A percentile compares a stretch with the other conserved stretches of the same genome.
phyloP scores from a whole-genome alignment of 192 early-diverging fungal genomes.

The Diversispora eburnea region DNA sequence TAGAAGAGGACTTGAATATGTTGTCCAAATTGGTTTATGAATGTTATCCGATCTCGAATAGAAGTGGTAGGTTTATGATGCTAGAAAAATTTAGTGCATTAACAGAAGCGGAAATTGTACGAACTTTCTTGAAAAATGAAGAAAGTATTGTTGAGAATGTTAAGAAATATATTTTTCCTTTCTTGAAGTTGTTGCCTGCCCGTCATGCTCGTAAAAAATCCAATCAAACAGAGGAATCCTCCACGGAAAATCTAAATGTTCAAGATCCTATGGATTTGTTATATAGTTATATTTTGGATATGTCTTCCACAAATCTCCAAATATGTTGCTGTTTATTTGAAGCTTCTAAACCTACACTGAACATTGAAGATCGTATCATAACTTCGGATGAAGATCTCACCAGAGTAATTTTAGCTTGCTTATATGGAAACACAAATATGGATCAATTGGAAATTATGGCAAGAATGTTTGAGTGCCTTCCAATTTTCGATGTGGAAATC shows the following conservation, averaged over 20 bases:
- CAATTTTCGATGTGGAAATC: constrained; percentile 44
- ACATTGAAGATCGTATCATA: constrained; percentile 49
- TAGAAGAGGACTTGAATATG: constrained; percentile 56
- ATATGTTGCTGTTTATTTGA: constrained; percentile 48
- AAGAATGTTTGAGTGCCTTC: constrained; percentile 54
- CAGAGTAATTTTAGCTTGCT: constrained; percentile 44
- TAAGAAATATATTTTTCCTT: constrained; percentile 47
- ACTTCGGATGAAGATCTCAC: constrained; percentile 49
- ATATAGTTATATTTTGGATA: constrained; percentile 46
- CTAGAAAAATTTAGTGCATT: constrained; percentile 39
- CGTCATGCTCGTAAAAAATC: constrained; percentile 32
- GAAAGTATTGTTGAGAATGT: constrained; percentile 48
- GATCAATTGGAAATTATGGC: constrained; percentile 43
- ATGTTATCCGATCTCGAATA: constrained; percentile 39
- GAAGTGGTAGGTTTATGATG: constrained; percentile 28
- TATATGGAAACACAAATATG: constrained; percentile 46
- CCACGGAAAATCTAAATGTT: constrained; percentile 21
- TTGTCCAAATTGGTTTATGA: constrained; percentile 59
- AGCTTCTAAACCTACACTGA: constrained; percentile 46
- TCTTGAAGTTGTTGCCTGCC: constrained; percentile 32
- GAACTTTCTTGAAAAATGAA: constrained; percentile 33
- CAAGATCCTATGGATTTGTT: constrained; percentile 37
- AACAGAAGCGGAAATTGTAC: constrained; percentile 40
- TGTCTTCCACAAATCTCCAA: constrained; percentile 39
- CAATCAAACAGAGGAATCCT: constrained; percentile 2